phyloP scores from a whole-genome alignment of 2,329 filamentous ascomycete species.

The Alternaria triticina region DNA sequence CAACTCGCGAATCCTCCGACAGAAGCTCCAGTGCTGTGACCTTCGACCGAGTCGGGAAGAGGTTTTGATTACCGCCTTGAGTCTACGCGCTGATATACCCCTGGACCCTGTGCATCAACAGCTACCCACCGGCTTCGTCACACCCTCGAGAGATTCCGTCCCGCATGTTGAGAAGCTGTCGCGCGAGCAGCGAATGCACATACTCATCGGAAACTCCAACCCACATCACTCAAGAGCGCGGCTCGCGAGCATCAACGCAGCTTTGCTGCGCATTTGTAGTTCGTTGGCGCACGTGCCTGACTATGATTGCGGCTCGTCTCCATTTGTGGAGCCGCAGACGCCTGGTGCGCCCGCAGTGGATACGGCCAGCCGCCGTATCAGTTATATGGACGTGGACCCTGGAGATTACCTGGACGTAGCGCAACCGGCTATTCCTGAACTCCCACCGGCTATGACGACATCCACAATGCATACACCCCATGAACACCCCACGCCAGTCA shows the following conservation, averaged over 20 bases:
- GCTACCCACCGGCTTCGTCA: constrained; percentile 42
- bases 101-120: constrained; percentile 37
- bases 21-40: constrained; percentile 49
- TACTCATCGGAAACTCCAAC: constrained; percentile 43
- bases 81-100: constrained; percentile 43
- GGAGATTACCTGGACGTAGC: constrained; percentile 37
- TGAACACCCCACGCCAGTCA: constrained; percentile 21
- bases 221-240: constrained; percentile 32
- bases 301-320: constrained; percentile 33
- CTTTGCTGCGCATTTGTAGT: constrained; percentile 35
- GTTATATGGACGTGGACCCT: constrained; percentile 48
- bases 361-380: constrained; percentile 38
- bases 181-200: constrained; percentile 45
- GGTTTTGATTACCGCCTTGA: constrained; percentile 45
- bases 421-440: constrained; percentile 37
- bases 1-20: constrained; percentile 43
- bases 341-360: constrained; percentile 26
- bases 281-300: constrained; percentile 22
- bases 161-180: constrained; percentile 39
- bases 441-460: constrained; percentile 29
- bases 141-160: constrained; percentile 45
- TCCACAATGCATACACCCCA: constrained; percentile 26
- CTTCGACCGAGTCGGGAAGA: constrained; percentile 46
- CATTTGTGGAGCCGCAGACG: constrained; percentile 32
- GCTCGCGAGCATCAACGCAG: constrained; percentile 40